Conservation (phyloP, 2,329 filamentous ascomycete species). For the Knoxdaviesia proteae region DNA sequence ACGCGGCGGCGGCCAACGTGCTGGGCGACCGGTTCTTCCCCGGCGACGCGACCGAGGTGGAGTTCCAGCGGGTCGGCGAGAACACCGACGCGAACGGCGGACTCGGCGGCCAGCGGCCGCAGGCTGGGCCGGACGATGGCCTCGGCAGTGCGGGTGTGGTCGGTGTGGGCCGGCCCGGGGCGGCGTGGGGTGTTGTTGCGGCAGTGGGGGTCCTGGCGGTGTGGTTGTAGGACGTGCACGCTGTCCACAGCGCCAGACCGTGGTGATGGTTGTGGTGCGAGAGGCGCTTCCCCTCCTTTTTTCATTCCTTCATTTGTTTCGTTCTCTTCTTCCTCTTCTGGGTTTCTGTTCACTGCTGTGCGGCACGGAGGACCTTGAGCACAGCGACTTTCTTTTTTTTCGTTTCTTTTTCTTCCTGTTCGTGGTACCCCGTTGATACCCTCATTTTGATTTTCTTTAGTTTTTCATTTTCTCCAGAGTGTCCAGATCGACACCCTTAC, state of each 20-base stretch:
- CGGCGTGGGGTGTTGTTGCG: no score
- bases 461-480: background rate
- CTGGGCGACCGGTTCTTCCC: conserved; percentile 29
- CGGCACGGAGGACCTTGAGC: background rate
- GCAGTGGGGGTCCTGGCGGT: no score
- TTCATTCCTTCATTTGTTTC: background rate
- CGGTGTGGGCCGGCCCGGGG: no score
- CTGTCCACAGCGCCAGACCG: no score
- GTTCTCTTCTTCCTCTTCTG: background rate
- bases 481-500: background rate
- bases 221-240: no score
- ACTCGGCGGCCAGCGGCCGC: conserved; percentile 10
- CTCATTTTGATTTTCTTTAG: background rate
- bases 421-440: conserved; percentile 1
- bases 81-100: conserved; percentile 5
- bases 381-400: conserved; percentile 1
- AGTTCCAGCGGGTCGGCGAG: conserved; percentile 10
- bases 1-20: conserved; percentile 18
- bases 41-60: conserved; percentile 24
- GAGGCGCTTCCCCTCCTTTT: background rate
- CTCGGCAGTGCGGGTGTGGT: conserved; percentile 4
- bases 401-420: background rate
- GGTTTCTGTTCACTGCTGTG: background rate
- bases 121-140: conserved; percentile 12
- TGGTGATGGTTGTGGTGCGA: background rate